These are phyloP conservation scores for Mariannaea elegans DNA, from an alignment of 2,329 filamentous ascomycete species.

Conservation along the genomic window DNA sequence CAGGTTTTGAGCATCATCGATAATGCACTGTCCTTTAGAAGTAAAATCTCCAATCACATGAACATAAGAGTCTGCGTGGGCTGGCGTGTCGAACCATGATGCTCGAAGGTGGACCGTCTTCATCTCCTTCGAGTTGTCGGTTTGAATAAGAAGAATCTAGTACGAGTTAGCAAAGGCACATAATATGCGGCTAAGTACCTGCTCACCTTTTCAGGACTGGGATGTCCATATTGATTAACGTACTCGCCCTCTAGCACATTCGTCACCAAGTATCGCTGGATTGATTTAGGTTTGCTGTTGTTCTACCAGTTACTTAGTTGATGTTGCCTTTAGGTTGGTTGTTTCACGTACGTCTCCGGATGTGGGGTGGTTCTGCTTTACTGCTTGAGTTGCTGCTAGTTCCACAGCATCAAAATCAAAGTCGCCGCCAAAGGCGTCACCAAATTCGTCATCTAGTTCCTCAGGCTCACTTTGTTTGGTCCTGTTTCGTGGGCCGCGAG, in stretches of 20 bases:
- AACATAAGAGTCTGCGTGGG: conserved; percentile 77
- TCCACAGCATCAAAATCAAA: conserved; percentile 83
- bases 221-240: conserved; percentile 67
- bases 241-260: conserved; percentile 77
- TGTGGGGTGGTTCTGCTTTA: conserved; percentile 41
- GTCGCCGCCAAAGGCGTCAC: conserved; percentile 69
- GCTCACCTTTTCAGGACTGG: conserved; percentile 75
- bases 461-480: conserved; percentile 12
- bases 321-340: conserved; percentile 37
- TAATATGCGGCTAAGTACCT: too few species aligned
- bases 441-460: conserved; percentile 46
- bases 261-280: conserved; percentile 87
- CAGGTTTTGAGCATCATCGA: conserved; percentile 85
- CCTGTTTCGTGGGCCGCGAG: neutral
- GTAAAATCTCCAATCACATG: conserved; percentile 87
- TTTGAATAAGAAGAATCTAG: conserved; percentile 82
- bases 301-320: conserved; percentile 75
- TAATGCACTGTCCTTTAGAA: conserved; percentile 74
- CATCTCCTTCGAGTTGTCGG: conserved; percentile 73
- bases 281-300: conserved; percentile 73
- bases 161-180: conserved; percentile 26
- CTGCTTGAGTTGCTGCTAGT: conserved; percentile 75
- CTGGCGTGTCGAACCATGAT: conserved; percentile 86
- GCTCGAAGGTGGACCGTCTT: conserved; percentile 81
- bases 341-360: conserved; percentile 50